Evolutionary conservation across 805 yeast species (phyloP).

Genomic region (Sugiyamaella mastotermitis): DNA sequence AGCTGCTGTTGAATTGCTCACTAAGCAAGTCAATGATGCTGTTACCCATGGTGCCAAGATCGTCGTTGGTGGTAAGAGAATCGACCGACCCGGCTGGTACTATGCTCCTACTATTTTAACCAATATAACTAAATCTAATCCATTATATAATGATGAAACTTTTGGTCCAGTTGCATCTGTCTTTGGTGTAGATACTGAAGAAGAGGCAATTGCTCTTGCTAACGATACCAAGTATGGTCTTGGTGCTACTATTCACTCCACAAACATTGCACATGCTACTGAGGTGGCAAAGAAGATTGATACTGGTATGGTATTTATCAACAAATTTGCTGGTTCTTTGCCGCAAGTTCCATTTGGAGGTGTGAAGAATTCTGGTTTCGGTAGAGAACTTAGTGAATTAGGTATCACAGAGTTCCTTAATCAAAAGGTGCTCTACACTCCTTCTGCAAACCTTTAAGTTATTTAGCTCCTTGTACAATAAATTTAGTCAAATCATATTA

Average conservation of each 20-base stretch:
- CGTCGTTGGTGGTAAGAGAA: slow-evolving; percentile 51
- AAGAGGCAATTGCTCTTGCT: slow-evolving; percentile 48
- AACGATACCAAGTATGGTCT: slow-evolving; percentile 53
- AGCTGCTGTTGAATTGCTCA: slow-evolving; percentile 10
- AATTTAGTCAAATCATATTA: background rate
- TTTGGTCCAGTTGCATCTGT: slow-evolving; percentile 63
- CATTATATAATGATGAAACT: slow-evolving; percentile 51
- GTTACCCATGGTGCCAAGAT: slow-evolving; percentile 47
- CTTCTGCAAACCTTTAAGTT: too few species aligned
- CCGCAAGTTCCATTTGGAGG: slow-evolving; percentile 59
- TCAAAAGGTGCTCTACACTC: slow-evolving; percentile 41
- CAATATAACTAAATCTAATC: slow-evolving; percentile 46
- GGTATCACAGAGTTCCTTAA: slow-evolving; percentile 50
- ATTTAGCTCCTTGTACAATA: background rate
- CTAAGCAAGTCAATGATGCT: slow-evolving; percentile 47
- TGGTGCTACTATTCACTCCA: slow-evolving; percentile 54
- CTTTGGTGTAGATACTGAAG: slow-evolving; percentile 45
- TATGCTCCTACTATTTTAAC: slow-evolving; percentile 51
- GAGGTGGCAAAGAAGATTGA: slow-evolving; percentile 52
- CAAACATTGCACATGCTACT: slow-evolving; percentile 44
- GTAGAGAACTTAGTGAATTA: slow-evolving; percentile 59
- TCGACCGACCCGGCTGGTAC: slow-evolving; percentile 35
- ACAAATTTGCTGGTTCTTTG: slow-evolving; percentile 53
- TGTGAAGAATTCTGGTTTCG: slow-evolving; percentile 60
- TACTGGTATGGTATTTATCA: slow-evolving; percentile 60